These are phyloP conservation scores for Eucalyptus shirleyi DNA, from an alignment of 345 rosid genomes.

Conservation along the genomic window DNA sequence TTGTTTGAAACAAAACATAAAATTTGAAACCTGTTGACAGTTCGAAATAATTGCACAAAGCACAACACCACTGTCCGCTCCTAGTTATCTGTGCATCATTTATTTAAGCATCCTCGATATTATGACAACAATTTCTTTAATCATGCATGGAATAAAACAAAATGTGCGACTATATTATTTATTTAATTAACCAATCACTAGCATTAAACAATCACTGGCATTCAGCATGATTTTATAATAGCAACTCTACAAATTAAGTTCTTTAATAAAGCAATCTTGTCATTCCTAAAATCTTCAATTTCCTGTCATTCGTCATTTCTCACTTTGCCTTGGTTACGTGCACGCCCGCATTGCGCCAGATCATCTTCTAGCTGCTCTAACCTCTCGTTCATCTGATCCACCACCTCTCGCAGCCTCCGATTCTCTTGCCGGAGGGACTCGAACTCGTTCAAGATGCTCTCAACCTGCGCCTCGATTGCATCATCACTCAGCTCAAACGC, in stretches of 20 bases:
- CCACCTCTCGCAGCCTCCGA: conserved; percentile 1
- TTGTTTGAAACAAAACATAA: not conserved
- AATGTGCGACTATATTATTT: not conserved
- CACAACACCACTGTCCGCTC: not conserved
- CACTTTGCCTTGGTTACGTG: not conserved
- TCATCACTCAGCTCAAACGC: conserved; percentile 70
- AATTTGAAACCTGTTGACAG: not conserved
- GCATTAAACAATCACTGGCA: not conserved
- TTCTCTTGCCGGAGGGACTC: conserved; percentile 35
- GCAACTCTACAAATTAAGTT: not conserved
- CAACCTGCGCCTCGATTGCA: conserved; percentile 52
- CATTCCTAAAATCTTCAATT: not conserved
- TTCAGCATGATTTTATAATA: not conserved
- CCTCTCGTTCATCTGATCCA: conserved; percentile 14
- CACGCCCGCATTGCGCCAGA: not conserved
- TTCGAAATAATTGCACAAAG: not conserved
- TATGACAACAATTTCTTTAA: not conserved
- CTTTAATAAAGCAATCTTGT: not conserved
- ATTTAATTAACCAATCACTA: no score
- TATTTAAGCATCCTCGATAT: not conserved
- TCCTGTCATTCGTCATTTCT: not conserved
- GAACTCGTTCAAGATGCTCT: conserved; percentile 32
- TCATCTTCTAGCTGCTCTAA: conserved; percentile 28
- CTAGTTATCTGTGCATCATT: not conserved
- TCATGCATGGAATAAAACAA: not conserved